Base-by-base conservation (phyloP, 2,329 filamentous ascomycete genomes). In the Xylaria polymorpha region DNA sequence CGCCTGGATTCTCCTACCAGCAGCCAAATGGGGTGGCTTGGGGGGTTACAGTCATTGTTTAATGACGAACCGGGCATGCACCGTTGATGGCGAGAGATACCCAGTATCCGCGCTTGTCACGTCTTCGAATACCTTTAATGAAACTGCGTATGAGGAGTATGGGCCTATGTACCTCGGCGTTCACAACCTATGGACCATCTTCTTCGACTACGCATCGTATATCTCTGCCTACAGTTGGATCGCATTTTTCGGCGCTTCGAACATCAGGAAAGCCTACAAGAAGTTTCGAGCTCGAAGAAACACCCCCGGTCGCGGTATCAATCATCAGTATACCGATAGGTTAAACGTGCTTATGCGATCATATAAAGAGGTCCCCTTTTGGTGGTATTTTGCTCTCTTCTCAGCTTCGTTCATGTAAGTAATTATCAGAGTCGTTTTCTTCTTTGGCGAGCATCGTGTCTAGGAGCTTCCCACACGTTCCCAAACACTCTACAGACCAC, bases 161-260 rank as follows among this genome's bases (percentile, higher is more conserved):
- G 88, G 88, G 0, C 85, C 85, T 1, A 80, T 87, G n/a, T 88
- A 88, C 70, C 84, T 88, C 62, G 85, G 88, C 1, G 79, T 86
- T 0, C 88, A 90, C 68, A 83, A 85, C 50, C 81, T 88, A 3
- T 90, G 87, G 87, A 77, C 78, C 4, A 86, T 87, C 69, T 89
- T 89, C 78, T 89, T 88, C 75, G 86, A 87, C 74, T 90, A 89
- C 65, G 86, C 88, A 6, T 85, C 86, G 9, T 86, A 88, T 66
- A 82, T 86, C 0, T 88, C 87, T 0, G 86, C 87, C 0, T 81
- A 89, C 57, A 84, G 85, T 6, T 90, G 88, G 87, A 86, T 89
- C 76, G 79, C 79, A 3, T 83, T 87, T 0, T 90, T 90, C 66
- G 86, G 87, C 0, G 87, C 80, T 50, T 72, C 80, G 0, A 82